These are phyloP conservation scores for Clitopilus passeckerianus DNA, from an alignment of 768 basidiomycete genomes.

Conservation along the genomic window DNA sequence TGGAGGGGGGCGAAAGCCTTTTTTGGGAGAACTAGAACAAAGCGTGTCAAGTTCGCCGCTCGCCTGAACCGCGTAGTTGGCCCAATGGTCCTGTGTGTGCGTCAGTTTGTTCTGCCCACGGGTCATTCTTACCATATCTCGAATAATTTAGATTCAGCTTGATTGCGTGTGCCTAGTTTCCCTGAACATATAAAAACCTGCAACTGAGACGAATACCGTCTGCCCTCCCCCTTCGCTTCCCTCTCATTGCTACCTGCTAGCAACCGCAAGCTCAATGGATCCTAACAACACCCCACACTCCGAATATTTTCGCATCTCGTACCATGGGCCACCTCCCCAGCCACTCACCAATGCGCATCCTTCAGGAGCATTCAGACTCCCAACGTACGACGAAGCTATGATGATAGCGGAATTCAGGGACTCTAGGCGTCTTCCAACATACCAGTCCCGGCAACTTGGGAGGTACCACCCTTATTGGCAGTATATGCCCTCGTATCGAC, in stretches of 20 bases:
- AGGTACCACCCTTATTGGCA: slow-evolving; percentile 8
- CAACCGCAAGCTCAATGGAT: not conserved
- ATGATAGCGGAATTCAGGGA: not conserved
- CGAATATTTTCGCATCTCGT: not conserved
- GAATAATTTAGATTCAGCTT: not conserved
- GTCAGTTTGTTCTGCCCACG: not conserved
- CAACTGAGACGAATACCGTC: not conserved
- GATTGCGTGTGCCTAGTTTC: not conserved
- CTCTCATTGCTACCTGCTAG: not conserved
- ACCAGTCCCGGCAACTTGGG: not conserved
- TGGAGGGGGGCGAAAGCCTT: no score
- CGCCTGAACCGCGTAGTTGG: not conserved
- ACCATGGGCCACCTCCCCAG: not conserved
- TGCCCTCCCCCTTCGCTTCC: not conserved
- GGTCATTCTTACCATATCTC: not conserved
- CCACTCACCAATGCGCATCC: not conserved
- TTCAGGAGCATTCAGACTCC: not conserved
- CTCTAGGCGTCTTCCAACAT: not conserved
- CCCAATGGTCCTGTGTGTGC: not conserved
- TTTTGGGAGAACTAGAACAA: no score
- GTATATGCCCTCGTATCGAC: slow-evolving; percentile 7
- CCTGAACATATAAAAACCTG: not conserved
- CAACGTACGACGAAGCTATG: not conserved
- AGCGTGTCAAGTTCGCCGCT: not conserved
- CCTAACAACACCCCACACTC: not conserved